Evolutionary conservation across 176 grass and related monocot species (phyloP).

Genomic region (Pharus latifolius): DNA sequence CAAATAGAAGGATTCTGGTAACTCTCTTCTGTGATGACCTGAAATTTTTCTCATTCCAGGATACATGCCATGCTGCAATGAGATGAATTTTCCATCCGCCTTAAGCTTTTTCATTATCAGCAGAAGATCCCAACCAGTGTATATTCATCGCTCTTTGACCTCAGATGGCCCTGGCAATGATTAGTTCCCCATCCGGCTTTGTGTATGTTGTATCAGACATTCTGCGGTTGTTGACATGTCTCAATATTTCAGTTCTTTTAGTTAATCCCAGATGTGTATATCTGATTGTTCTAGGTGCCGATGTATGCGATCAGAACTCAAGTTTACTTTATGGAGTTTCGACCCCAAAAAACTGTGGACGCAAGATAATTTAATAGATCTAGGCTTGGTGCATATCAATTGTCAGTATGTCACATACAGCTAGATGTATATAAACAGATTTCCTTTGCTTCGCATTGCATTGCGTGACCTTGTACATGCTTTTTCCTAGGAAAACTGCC

Average conservation of each 20-base stretch:
- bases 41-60: background rate
- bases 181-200: background rate
- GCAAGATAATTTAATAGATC: too few species aligned
- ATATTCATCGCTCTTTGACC: background rate
- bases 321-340: too few species aligned
- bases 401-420: too few species aligned
- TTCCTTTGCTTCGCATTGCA: too few species aligned
- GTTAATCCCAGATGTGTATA: conserved; percentile 16
- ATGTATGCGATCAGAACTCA: too few species aligned
- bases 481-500: too few species aligned
- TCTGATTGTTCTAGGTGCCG: conserved; percentile 1
- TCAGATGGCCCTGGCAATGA: background rate
- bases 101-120: too few species aligned
- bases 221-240: background rate
- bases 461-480: too few species aligned
- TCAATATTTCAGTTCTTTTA: background rate
- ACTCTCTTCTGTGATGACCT: background rate
- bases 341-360: too few species aligned
- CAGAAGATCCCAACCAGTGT: background rate
- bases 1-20: background rate
- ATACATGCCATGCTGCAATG: background rate
- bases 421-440: too few species aligned
- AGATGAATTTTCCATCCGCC: too few species aligned
- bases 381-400: too few species aligned
- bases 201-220: background rate